These are phyloP conservation scores for Exophiala oligosperma DNA, from an alignment of 2,329 filamentous ascomycete genomes.

Conservation along the genomic window DNA sequence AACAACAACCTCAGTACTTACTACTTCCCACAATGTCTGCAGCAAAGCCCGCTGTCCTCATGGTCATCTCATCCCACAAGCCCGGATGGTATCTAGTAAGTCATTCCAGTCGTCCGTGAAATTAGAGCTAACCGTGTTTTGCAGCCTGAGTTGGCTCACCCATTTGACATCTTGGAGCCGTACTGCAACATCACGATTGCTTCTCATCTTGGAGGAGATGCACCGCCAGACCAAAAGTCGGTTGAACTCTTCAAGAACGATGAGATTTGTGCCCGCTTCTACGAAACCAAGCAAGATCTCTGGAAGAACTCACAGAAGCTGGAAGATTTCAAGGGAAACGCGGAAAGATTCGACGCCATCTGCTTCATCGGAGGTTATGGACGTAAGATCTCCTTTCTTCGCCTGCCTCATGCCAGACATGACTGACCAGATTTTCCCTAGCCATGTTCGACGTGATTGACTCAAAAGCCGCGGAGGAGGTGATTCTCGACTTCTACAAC, in stretches of 20 bases:
- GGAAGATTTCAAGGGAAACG: constrained; percentile 55
- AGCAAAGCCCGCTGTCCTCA: constrained; percentile 5
- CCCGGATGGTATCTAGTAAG: no score
- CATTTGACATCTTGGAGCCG: constrained; percentile 2
- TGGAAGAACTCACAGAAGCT: constrained; percentile 66
- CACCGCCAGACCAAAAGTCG: constrained; percentile 54
- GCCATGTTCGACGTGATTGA: constrained; percentile 54
- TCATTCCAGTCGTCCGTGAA: no score
- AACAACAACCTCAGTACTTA: no score
- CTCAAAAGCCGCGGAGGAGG: constrained; percentile 38
- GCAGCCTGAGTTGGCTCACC: constrained; percentile 14
- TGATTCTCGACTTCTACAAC: constrained; percentile 51
- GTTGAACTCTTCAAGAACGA: constrained; percentile 58
- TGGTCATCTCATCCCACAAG: not conserved
- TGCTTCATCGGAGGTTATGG: constrained; percentile 61
- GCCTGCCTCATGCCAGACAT: not conserved
- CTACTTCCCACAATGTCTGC: not conserved
- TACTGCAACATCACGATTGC: constrained; percentile 5
- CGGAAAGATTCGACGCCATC: constrained; percentile 63
- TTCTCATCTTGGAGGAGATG: constrained; percentile 5
- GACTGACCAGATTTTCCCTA: not conserved
- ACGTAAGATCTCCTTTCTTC: not conserved
- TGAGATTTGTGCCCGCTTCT: constrained; percentile 52
- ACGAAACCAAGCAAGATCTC: constrained; percentile 55
- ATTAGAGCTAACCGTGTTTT: no score